Evolutionary conservation across 495 filamentous ascomycete species (phyloP).

Genomic region (Clavariopsis aquatica): DNA sequence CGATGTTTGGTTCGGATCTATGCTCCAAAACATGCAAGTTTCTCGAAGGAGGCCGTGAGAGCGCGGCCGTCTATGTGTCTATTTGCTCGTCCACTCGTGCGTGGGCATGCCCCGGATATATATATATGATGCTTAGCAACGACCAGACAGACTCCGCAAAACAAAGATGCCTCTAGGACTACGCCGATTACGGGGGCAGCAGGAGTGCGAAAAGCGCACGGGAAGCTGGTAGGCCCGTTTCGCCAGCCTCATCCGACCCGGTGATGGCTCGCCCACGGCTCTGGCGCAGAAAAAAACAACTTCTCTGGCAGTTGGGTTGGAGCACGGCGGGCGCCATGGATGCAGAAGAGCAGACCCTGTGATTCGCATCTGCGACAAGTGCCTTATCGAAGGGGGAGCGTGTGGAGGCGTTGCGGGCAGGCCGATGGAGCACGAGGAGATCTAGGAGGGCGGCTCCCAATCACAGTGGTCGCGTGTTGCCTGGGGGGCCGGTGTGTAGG

Average conservation of each 20-base stretch:
- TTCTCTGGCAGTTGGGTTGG: not conserved
- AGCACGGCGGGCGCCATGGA: not conserved
- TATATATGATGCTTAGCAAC: not conserved
- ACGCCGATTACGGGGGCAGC: not conserved
- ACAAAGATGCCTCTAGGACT: not conserved
- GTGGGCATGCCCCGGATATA: constrained; percentile 1
- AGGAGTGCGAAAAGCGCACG: not conserved
- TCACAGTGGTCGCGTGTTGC: not conserved
- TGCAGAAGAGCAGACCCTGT: constrained; percentile 3
- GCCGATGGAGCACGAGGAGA: constrained; percentile 11
- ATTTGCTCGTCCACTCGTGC: not conserved
- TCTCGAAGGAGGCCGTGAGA: constrained; percentile 2
- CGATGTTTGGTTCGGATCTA: not conserved
- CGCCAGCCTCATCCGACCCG: constrained; percentile 9
- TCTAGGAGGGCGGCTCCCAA: not conserved
- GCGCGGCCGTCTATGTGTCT: not conserved
- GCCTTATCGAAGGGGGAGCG: constrained; percentile 5
- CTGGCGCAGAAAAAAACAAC: not conserved
- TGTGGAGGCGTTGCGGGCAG: not conserved
- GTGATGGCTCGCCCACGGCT: not conserved
- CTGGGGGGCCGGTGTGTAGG: no score
- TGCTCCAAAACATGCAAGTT: constrained; percentile 5
- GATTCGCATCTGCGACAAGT: not conserved
- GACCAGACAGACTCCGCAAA: not conserved
- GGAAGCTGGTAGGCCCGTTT: not conserved